A percentile compares a stretch with the other conserved stretches of the same genome.
phyloP scores from a whole-genome alignment of 495 filamentous ascomycete genomes.

The Parachaetomium inaequale region DNA sequence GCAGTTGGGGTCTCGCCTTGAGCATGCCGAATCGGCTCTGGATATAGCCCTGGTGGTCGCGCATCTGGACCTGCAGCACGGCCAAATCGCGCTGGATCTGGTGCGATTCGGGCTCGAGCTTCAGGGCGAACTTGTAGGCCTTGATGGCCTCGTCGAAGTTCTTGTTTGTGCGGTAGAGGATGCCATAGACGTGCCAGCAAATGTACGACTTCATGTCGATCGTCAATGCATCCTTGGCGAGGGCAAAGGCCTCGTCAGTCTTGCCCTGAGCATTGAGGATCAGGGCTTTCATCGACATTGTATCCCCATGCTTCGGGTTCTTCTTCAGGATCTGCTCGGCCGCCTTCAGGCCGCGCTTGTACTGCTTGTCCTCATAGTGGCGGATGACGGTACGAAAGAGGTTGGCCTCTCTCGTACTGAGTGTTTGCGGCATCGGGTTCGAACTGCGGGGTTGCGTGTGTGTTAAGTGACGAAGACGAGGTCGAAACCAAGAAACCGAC shows the following conservation, averaged over 20 bases:
- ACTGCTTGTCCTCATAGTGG: conserved; percentile 95
- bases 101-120: conserved; percentile 83
- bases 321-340: conserved; percentile 93
- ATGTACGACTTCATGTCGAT: conserved; percentile 98
- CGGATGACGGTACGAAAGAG: conserved; percentile 93
- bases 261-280: conserved; percentile 91
- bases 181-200: conserved; percentile 99
- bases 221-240: conserved; percentile 85
- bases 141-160: conserved; percentile 99
- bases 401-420: conserved; percentile 84
- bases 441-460: conserved; percentile 8
- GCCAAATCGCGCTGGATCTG: conserved; percentile 95
- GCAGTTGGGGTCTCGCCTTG: conserved; percentile 68
- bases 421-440: conserved; percentile 68
- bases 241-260: conserved; percentile 84
- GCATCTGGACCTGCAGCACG: conserved; percentile 91
- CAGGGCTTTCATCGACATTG: conserved; percentile 96
- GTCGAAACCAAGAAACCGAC: background rate
- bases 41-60: conserved; percentile 91
- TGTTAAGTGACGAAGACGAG: background rate
- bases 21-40: conserved; percentile 82
- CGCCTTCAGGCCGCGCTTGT: conserved; percentile 93
- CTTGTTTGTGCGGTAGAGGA: conserved; percentile 87
- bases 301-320: conserved; percentile 94
- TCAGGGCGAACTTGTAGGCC: conserved; percentile 92